These are phyloP conservation scores for Emiliania huxleyi DNA, from an alignment of 78 protist species.

Conservation along the genomic window DNA sequence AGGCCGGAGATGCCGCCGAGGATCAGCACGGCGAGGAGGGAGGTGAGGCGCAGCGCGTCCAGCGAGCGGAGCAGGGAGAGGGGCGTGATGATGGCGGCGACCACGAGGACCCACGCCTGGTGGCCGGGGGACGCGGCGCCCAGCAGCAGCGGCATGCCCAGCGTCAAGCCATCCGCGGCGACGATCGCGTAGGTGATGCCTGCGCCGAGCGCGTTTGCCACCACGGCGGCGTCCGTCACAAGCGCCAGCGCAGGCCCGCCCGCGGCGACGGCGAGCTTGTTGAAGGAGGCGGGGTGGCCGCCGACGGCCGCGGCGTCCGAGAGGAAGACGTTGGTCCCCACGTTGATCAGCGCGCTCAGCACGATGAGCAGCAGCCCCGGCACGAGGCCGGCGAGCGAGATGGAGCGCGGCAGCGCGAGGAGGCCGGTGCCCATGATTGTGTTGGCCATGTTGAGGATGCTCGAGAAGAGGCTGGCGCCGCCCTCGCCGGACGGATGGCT, in stretches of 20 bases:
- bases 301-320: background rate
- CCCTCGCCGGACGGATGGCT: background rate
- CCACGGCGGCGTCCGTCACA: background rate
- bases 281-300: background rate
- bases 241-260: background rate
- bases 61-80: background rate
- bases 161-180: background rate
- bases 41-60: background rate
- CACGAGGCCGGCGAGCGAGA: background rate
- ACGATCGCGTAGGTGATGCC: background rate
- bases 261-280: background rate
- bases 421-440: constrained; percentile 31
- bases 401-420: constrained; percentile 6
- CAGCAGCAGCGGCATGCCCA: background rate
- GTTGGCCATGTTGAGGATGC: constrained; percentile 26
- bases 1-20: background rate
- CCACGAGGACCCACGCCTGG: background rate
- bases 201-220: background rate
- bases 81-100: background rate
- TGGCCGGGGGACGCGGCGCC: background rate
- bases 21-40: background rate
- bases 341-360: background rate
- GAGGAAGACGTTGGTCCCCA: background rate
- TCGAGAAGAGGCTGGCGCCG: background rate
- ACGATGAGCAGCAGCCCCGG: background rate